phyloP scores from a whole-genome alignment of 164 flowering plant genomes.

The Taxillus chinensis region DNA sequence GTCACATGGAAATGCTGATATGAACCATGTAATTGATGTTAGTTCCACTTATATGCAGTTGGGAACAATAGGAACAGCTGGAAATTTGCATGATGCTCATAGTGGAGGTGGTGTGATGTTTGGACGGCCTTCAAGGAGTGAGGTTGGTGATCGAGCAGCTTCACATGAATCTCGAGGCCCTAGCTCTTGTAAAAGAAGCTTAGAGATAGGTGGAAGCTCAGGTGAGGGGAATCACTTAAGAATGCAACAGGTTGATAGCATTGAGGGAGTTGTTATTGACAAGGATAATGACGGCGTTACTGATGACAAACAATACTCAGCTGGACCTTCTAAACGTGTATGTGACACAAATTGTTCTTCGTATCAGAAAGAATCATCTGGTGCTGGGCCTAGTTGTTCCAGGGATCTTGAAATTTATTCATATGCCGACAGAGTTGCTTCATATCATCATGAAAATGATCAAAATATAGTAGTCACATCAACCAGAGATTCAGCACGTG shows the following conservation, averaged over 20 bases:
- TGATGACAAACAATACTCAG: slow-evolving; percentile 58
- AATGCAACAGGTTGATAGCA: slow-evolving; percentile 78
- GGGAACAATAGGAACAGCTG: slow-evolving; percentile 26
- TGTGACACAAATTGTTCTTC: slow-evolving; percentile 47
- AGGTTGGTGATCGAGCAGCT: slow-evolving; percentile 97
- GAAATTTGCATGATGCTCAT: slow-evolving; percentile 24
- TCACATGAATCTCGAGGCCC: slow-evolving; percentile 97
- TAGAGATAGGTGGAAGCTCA: slow-evolving; percentile 88
- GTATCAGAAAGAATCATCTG: slow-evolving; percentile 49
- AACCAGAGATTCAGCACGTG: slow-evolving; percentile 74
- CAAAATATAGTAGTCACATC: slow-evolving; percentile 32
- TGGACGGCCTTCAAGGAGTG: slow-evolving; percentile 92
- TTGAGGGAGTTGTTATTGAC: slow-evolving; percentile 91
- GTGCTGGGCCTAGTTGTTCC: slow-evolving; percentile 87
- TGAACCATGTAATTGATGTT: slow-evolving; percentile 67
- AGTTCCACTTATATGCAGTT: slow-evolving; percentile 35
- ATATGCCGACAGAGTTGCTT: slow-evolving; percentile 41
- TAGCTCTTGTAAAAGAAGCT: slow-evolving; percentile 64
- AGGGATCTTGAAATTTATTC: slow-evolving; percentile 41
- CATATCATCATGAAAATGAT: slow-evolving; percentile 44
- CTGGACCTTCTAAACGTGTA: slow-evolving; percentile 86
- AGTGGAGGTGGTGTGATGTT: slow-evolving; percentile 66
- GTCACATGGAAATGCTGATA: slow-evolving; percentile 46
- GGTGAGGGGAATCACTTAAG: slow-evolving; percentile 54
- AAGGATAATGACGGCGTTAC: slow-evolving; percentile 92